These are phyloP conservation scores for Rhizodiscina lignyota DNA, from an alignment of 495 filamentous ascomycete genomes.

Conservation along the genomic window DNA sequence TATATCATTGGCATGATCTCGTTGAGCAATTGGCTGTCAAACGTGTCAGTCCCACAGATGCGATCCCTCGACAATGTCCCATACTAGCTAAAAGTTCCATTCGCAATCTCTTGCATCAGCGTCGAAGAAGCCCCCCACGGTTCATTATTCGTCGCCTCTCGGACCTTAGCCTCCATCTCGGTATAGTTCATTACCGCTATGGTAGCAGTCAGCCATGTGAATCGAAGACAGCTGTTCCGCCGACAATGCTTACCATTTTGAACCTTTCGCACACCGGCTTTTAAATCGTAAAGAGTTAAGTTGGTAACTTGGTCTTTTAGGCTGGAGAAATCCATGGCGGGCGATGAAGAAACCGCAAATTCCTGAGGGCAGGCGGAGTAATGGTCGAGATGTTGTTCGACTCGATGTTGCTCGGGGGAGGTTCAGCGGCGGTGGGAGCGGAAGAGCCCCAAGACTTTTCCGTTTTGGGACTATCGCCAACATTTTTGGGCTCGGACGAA, in stretches of 20 bases:
- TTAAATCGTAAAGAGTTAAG: slow-evolving; percentile 90
- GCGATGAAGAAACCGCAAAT: too few species aligned
- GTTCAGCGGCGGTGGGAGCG: too few species aligned
- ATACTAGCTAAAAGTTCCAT: slow-evolving; percentile 95
- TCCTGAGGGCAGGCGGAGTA: too few species aligned
- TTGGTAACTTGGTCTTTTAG: slow-evolving; percentile 84
- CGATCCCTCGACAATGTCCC: slow-evolving; percentile 19
- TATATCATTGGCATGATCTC: slow-evolving; percentile 99
- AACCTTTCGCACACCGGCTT: slow-evolving; percentile 90
- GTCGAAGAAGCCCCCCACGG: slow-evolving; percentile 90
- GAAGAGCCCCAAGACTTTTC: too few species aligned
- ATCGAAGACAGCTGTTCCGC: too few species aligned
- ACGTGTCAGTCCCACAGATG: slow-evolving; percentile 1
- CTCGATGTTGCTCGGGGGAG: too few species aligned
- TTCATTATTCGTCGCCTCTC: slow-evolving; percentile 96
- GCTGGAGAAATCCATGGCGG: slow-evolving; percentile 65
- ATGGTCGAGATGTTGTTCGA: too few species aligned
- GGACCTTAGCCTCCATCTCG: slow-evolving; percentile 98
- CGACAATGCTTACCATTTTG: slow-evolving; percentile 69
- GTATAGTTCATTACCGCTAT: slow-evolving; percentile 98
- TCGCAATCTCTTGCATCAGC: slow-evolving; percentile 86
- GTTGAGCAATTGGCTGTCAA: slow-evolving; percentile 73
- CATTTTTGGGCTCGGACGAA: too few species aligned
- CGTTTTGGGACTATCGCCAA: too few species aligned
- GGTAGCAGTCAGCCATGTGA: too few species aligned